Percentiles rank a stretch among this genome's conserved stretches.
phyloP scores from a whole-genome alignment of 2,329 filamentous ascomycete genomes.

The Xylaria sp. region DNA sequence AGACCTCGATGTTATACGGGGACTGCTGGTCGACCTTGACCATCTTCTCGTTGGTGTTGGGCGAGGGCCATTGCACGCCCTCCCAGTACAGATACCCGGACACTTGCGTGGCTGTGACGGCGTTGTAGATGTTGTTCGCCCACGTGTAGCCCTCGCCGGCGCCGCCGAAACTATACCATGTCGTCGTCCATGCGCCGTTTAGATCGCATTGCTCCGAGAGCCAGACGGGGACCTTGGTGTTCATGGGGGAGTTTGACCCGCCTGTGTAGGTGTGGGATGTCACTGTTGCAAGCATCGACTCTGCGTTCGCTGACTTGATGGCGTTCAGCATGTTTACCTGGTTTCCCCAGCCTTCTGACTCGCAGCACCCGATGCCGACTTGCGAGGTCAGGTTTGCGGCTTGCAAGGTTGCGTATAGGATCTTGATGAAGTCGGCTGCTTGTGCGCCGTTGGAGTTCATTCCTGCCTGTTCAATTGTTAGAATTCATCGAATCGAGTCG shows the following conservation, averaged over 20 bases:
- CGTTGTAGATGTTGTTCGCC: constrained; percentile 64
- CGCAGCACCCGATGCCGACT: constrained; percentile 45
- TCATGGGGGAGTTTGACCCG: constrained; percentile 47
- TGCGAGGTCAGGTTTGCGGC: constrained; percentile 42
- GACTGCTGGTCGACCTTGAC: constrained; percentile 57
- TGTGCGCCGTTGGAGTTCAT: constrained; percentile 45
- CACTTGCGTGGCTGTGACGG: constrained; percentile 58
- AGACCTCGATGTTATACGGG: constrained; percentile 49
- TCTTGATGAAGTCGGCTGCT: constrained; percentile 45
- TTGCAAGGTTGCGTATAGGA: constrained; percentile 40
- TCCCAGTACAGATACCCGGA: constrained; percentile 67
- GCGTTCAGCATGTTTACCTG: constrained; percentile 51
- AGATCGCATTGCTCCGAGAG: constrained; percentile 60
- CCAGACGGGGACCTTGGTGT: constrained; percentile 55
- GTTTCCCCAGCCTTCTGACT: constrained; percentile 53
- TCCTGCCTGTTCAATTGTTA: constrained; percentile 27
- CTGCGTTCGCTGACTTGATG: constrained; percentile 49
- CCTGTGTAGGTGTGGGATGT: constrained; percentile 56
- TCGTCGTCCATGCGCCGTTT: constrained; percentile 54
- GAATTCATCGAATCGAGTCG: neutral
- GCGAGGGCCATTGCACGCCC: constrained; percentile 46
- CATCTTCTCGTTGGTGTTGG: constrained; percentile 54
- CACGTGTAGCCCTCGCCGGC: constrained; percentile 64
- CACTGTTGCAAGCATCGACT: constrained; percentile 50
- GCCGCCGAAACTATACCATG: constrained; percentile 59